Conservation (phyloP, 345 rosid species). For the Salix suchowensis region DNA sequence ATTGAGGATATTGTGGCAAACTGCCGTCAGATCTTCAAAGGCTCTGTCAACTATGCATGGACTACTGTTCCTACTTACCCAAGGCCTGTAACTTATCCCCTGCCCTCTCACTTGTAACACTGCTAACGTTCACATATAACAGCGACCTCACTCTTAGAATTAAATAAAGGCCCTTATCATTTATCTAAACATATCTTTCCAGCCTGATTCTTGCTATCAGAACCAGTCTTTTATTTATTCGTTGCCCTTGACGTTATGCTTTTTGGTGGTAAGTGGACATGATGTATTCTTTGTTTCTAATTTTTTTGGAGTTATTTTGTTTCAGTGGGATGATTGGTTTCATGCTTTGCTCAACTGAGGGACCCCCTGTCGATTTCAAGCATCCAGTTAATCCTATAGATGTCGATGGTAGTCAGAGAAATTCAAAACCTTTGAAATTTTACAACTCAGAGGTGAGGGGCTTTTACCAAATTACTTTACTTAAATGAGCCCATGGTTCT, state of each 20-base stretch:
- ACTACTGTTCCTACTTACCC: constrained; percentile 98
- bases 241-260: not conserved
- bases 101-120: not conserved
- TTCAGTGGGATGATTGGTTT: constrained; percentile 92
- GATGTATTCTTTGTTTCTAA: not conserved
- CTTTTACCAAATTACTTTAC: not conserved
- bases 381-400: constrained; percentile 72
- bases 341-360: constrained; percentile 95
- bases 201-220: not conserved
- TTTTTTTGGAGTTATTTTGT: constrained; percentile 1
- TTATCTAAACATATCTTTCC: not conserved
- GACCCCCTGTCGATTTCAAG: constrained; percentile 84
- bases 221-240: not conserved
- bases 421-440: constrained; percentile 59
- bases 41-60: constrained; percentile 96
- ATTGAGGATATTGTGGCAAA: constrained; percentile 82
- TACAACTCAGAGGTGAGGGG: constrained; percentile 71
- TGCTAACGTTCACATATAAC: not conserved
- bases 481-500: not conserved
- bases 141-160: not conserved
- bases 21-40: constrained; percentile 85
- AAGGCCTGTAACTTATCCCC: constrained; percentile 38
- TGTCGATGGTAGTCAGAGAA: constrained; percentile 26
- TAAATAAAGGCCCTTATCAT: not conserved
- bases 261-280: not conserved